A percentile compares a stretch with the other conserved stretches of the same genome.
phyloP scores from a whole-genome alignment of 345 rosid genomes.

The Populus deltoides region DNA sequence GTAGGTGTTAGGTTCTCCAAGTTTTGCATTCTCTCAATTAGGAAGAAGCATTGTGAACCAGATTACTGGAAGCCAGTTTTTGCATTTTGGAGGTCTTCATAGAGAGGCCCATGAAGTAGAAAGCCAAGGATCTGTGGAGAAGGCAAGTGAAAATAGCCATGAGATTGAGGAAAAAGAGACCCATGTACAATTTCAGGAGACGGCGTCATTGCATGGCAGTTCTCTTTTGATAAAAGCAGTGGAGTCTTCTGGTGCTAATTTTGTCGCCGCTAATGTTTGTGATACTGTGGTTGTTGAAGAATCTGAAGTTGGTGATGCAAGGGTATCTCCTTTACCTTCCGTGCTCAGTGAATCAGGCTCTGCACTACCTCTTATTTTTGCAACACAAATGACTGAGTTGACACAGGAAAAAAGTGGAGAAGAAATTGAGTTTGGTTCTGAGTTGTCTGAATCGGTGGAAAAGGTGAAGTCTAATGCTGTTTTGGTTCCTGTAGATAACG shows the following conservation, averaged over 20 bases:
- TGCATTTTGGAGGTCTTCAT: slow-evolving; percentile 26
- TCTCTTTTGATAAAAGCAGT: slow-evolving; percentile 17
- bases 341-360: slow-evolving; percentile 31
- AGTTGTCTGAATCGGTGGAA: slow-evolving; percentile 18
- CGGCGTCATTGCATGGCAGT: slow-evolving; percentile 17
- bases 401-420: slow-evolving; percentile 22
- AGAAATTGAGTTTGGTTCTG: slow-evolving; percentile 24
- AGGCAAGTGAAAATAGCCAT: slow-evolving; percentile 12
- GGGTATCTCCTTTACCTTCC: slow-evolving; percentile 18
- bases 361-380: slow-evolving; percentile 35
- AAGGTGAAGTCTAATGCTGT: slow-evolving; percentile 28
- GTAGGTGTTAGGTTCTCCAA: no score
- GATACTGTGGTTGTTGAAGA: slow-evolving; percentile 23
- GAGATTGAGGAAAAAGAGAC: slow-evolving; percentile 19
- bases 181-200: slow-evolving; percentile 30
- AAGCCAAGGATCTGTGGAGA: slow-evolving; percentile 21
- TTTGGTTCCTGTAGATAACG: slow-evolving; percentile 26
- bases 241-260: slow-evolving; percentile 22
- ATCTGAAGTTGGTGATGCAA: slow-evolving; percentile 16
- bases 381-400: slow-evolving; percentile 27
- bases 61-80: slow-evolving; percentile 19
- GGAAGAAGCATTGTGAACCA: slow-evolving; percentile 23
- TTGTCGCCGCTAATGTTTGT: slow-evolving; percentile 8
- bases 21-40: slow-evolving; percentile 8
- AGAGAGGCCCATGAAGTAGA: slow-evolving; percentile 14